Conservation (phyloP, 1,139 yeast species). For the Hemisphaericaspora lyxosophila region DNA sequence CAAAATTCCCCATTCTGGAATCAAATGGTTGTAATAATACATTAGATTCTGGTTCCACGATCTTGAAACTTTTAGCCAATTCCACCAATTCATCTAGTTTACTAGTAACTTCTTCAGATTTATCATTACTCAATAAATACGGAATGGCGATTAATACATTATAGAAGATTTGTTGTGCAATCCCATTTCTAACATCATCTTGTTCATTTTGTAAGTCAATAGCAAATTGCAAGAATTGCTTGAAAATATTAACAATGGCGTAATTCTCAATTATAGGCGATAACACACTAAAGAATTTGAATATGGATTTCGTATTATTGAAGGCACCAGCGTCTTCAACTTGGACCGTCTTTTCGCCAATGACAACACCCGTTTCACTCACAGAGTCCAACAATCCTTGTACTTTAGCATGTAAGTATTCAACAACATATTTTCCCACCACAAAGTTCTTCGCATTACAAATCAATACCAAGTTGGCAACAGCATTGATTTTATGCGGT, state of each 20-base stretch:
- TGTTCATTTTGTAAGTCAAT: conserved; percentile 50
- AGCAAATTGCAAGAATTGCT: conserved; percentile 55
- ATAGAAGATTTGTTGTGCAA: conserved; percentile 70
- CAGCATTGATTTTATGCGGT: conserved; percentile 79
- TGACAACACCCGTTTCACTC: conserved; percentile 20
- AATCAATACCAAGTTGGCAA: conserved; percentile 68
- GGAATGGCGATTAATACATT: conserved; percentile 70
- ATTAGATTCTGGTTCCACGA: conserved; percentile 22
- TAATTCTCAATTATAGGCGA: conserved; percentile 59
- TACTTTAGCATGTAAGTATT: conserved; percentile 62
- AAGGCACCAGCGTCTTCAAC: conserved; percentile 61
- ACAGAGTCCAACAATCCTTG: conserved; percentile 50
- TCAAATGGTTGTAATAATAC: conserved; percentile 41
- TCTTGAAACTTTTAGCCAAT: conserved; percentile 39
- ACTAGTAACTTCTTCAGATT: conserved; percentile 29
- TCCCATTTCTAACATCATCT: conserved; percentile 45
- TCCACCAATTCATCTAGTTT: conserved; percentile 47
- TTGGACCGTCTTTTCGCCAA: conserved; percentile 9
- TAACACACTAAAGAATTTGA: conserved; percentile 69
- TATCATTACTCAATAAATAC: conserved; percentile 55
- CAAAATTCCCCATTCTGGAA: conserved; percentile 29
- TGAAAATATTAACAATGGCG: conserved; percentile 51
- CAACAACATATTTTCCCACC: conserved; percentile 70
- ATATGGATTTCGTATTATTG: conserved; percentile 66
- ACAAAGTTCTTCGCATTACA: conserved; percentile 66